Evolutionary conservation across 2,329 filamentous ascomycete genomes (phyloP).

Genomic region (Madurella mycetomatis): DNA sequence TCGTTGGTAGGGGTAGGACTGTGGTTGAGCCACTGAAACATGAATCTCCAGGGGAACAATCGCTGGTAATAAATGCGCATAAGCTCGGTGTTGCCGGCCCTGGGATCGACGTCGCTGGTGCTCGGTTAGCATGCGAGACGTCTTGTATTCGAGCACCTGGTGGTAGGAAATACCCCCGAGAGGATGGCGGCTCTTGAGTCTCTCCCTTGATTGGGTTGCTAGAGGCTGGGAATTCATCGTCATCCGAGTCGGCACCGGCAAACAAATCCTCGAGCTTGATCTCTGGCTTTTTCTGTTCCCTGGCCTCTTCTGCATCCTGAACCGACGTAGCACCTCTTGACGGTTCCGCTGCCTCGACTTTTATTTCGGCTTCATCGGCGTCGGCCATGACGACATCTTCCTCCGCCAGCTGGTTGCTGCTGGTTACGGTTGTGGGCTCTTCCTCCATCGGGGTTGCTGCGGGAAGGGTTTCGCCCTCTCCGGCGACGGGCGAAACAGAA

Average conservation of each 20-base stretch:
- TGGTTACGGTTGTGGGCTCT: conserved; percentile 1
- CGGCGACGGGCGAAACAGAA: conserved; percentile 2
- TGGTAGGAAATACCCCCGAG: conserved; percentile 28
- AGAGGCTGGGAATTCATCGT: conserved; percentile 53
- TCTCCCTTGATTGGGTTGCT: conserved; percentile 29
- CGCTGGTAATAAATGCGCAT: conserved; percentile 95
- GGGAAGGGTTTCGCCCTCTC: not conserved
- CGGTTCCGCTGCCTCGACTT: not conserved
- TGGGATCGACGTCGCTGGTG: conserved; percentile 33
- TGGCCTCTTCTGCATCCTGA: conserved; percentile 1
- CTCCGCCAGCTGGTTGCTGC: conserved; percentile 1
- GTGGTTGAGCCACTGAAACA: conserved; percentile 98
- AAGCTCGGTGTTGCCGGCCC: conserved; percentile 67
- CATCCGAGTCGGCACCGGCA: conserved; percentile 54
- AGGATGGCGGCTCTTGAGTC: conserved; percentile 38
- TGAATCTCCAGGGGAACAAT: conserved; percentile 86
- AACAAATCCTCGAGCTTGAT: conserved; percentile 56
- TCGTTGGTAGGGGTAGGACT: conserved; percentile 79
- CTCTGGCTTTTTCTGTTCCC: conserved; percentile 17
- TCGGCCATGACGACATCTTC: conserved; percentile 22
- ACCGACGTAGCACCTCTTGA: not conserved
- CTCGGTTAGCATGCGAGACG: conserved; percentile 15
- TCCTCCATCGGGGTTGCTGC: conserved; percentile 9
- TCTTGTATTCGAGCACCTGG: not conserved
- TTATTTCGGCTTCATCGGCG: conserved; percentile 1